Evolutionary conservation across 1,284 basidiomycete species (phyloP).

Genomic region (Leccinum ponderosum): DNA sequence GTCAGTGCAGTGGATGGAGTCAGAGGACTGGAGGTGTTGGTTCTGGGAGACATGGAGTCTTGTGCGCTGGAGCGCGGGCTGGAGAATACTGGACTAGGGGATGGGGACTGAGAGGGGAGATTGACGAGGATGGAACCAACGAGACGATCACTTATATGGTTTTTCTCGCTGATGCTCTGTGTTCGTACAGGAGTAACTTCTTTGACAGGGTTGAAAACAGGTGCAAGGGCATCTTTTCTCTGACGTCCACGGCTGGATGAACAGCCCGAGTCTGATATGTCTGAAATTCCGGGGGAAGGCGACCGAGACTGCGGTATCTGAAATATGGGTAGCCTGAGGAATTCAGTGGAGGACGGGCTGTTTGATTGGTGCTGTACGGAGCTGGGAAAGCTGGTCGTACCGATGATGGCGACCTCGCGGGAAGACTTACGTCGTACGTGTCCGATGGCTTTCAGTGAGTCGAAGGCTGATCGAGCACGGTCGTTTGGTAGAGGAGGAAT

Average conservation of each 20-base stretch:
- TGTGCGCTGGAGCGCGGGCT: conserved; percentile 32
- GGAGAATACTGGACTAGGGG: conserved; percentile 25
- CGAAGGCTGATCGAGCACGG: conserved; percentile 51
- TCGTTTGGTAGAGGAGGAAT: conserved; percentile 16
- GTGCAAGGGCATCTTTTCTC: conserved; percentile 37
- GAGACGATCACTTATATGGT: conserved; percentile 55
- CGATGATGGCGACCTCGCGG: conserved; percentile 60
- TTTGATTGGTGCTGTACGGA: conserved; percentile 27
- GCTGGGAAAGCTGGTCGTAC: conserved; percentile 36
- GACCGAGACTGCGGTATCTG: conserved; percentile 53
- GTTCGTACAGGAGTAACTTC: conserved; percentile 42
- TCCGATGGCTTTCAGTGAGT: conserved; percentile 25
- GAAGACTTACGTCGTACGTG: conserved; percentile 41
- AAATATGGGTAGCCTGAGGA: conserved; percentile 47
- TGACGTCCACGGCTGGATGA: conserved; percentile 29
- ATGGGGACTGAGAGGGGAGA: conserved; percentile 33
- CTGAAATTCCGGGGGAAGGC: conserved; percentile 42
- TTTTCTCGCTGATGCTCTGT: conserved; percentile 57
- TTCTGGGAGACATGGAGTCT: conserved; percentile 32
- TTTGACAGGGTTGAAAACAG: conserved; percentile 31
- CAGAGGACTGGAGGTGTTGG: conserved; percentile 24
- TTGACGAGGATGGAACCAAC: conserved; percentile 58
- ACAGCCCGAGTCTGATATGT: conserved; percentile 37
- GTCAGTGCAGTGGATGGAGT: conserved; percentile 30
- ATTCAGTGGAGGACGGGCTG: conserved; percentile 15